phyloP scores from a whole-genome alignment of 73 alveolate genomes.

The Paraurostyla sp. region DNA sequence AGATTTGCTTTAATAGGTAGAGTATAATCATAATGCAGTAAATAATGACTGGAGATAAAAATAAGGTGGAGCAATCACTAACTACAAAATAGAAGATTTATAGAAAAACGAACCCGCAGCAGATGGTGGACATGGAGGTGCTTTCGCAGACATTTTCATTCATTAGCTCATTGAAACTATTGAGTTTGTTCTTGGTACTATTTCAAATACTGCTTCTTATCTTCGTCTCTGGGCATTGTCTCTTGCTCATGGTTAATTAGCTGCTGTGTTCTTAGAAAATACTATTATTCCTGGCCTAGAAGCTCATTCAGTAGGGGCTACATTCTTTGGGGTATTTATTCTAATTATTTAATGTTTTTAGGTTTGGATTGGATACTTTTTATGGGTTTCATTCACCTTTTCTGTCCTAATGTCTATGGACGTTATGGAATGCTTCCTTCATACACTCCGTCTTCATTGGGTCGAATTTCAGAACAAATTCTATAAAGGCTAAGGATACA shows the following conservation, averaged over 20 bases:
- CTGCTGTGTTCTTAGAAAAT: slow-evolving; percentile 97
- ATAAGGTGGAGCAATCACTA: slow-evolving; percentile 36
- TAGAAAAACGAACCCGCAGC: slow-evolving; percentile 43
- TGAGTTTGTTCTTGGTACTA: slow-evolving; percentile 97
- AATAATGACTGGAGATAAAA: slow-evolving; percentile 9
- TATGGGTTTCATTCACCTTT: slow-evolving; percentile 88
- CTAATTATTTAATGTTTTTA: slow-evolving; percentile 30
- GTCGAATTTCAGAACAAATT: slow-evolving; percentile 98
- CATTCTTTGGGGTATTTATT: slow-evolving; percentile 67
- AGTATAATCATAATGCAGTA: slow-evolving; percentile 53
- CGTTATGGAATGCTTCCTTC: slow-evolving; percentile 98
- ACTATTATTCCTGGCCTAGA: slow-evolving; percentile 86
- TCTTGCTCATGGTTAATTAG: slow-evolving; percentile 98
- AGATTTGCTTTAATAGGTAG: slow-evolving; percentile 56
- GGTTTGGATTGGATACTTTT: slow-evolving; percentile 71
- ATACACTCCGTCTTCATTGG: slow-evolving; percentile 98
- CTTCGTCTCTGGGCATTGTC: slow-evolving; percentile 99
- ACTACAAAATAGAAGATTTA: slow-evolving; percentile 38
- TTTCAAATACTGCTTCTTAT: slow-evolving; percentile 98
- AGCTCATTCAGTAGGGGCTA: slow-evolving; percentile 56
- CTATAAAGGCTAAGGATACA: slow-evolving; percentile 96
- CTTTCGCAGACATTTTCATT: slow-evolving; percentile 92
- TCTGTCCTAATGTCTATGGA: slow-evolving; percentile 98
- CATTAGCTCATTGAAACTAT: slow-evolving; percentile 98
- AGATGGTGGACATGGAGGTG: slow-evolving; percentile 75